A percentile compares a stretch with the other conserved stretches of the same genome.
Evolutionary conservation across 805 yeast genomes (phyloP).

Genomic region (Suhomyces kilbournensis): DNA sequence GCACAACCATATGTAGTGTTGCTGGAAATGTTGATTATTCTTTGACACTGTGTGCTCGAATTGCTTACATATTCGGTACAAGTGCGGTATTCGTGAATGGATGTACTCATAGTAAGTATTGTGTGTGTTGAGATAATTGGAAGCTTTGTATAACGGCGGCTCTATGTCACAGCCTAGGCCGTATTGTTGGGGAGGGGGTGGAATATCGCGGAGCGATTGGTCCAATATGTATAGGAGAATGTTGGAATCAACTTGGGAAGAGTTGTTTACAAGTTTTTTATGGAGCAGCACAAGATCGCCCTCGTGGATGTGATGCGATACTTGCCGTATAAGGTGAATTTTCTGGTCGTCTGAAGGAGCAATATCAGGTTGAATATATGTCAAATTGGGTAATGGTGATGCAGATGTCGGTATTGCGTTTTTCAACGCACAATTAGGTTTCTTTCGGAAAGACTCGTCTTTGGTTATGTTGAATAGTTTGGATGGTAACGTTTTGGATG

Average conservation of each 20-base stretch:
- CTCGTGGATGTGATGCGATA: neutral
- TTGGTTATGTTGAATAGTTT: neutral
- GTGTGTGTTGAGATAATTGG: conserved; percentile 4
- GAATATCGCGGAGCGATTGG: conserved; percentile 1
- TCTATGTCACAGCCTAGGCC: conserved; percentile 5
- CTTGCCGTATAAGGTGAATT: neutral
- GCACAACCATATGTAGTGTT: conserved; percentile 31
- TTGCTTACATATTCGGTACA: conserved; percentile 18
- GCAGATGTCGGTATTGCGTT: neutral
- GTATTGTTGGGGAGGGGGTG: neutral
- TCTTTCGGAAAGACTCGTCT: neutral
- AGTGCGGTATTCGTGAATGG: conserved; percentile 18
- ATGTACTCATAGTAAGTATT: conserved; percentile 8
- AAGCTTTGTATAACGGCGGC: conserved; percentile 5
- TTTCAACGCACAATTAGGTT: neutral
- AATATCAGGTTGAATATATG: neutral
- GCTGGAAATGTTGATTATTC: conserved; percentile 8
- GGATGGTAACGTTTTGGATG: neutral
- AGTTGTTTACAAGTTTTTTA: neutral
- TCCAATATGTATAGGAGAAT: conserved; percentile 1
- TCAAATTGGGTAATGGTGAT: neutral
- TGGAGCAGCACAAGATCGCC: neutral
- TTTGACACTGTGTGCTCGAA: conserved; percentile 6
- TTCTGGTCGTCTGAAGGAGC: neutral
- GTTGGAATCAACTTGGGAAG: conserved; percentile 1